Conservation (phyloP, 805 yeast genomes). For the Kodamaea hsintzibuensis region DNA sequence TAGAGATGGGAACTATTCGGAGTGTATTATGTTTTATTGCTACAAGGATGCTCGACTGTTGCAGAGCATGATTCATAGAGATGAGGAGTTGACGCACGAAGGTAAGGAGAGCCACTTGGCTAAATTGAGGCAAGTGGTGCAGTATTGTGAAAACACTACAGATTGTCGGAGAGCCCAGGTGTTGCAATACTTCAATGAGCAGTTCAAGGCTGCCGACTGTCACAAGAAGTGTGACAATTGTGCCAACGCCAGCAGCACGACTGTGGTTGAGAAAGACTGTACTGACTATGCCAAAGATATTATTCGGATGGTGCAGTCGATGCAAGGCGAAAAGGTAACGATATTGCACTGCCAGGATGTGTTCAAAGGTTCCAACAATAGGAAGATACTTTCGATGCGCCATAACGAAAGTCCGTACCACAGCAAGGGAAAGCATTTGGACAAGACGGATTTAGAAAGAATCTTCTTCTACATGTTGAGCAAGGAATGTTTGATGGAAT, state of each 20-base stretch:
- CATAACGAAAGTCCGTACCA: conserved; percentile 61
- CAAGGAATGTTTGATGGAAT: conserved; percentile 66
- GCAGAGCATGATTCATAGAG: conserved; percentile 76
- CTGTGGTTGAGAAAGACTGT: conserved; percentile 61
- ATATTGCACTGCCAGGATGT: conserved; percentile 80
- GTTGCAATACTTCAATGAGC: conserved; percentile 85
- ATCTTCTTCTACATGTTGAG: conserved; percentile 77
- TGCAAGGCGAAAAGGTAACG: conserved; percentile 67
- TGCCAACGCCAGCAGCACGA: conserved; percentile 38
- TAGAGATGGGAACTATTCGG: conserved; percentile 83
- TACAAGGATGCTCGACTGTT: conserved; percentile 77
- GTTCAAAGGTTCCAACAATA: conserved; percentile 67
- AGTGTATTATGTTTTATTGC: conserved; percentile 80
- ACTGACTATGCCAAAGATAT: conserved; percentile 63
- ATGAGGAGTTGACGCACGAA: conserved; percentile 59
- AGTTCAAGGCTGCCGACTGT: conserved; percentile 67
- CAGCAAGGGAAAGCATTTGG: conserved; percentile 66
- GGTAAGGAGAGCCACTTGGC: conserved; percentile 76
- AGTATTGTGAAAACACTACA: conserved; percentile 85
- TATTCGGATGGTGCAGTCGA: conserved; percentile 53
- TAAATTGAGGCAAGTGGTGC: conserved; percentile 79
- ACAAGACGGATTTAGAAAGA: conserved; percentile 75
- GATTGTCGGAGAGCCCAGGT: conserved; percentile 92
- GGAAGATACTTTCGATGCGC: conserved; percentile 62
- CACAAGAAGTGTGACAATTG: conserved; percentile 85